Base-by-base conservation (phyloP, 495 filamentous ascomycete species). In the Umbilicaria muhlenbergii region DNA sequence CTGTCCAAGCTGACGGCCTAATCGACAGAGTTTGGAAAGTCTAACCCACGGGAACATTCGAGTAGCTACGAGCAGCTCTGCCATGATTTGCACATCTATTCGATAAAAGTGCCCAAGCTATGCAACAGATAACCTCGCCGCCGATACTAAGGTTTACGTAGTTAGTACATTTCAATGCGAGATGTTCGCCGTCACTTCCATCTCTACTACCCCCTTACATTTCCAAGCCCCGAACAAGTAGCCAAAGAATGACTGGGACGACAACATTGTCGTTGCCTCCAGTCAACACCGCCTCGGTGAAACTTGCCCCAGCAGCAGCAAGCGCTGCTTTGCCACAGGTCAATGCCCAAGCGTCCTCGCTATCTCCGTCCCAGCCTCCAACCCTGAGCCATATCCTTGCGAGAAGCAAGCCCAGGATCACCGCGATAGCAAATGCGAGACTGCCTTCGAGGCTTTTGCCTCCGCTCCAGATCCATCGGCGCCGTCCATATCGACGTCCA, bases 181-280 rank as follows among this genome's bases (percentile, higher is more conserved):
- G 5, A 28, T 28, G 24, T 28, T 28, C 24, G 24, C 24, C 24
- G 24, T 28, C 24, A 10, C 1, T 28, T 28, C 24, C 8, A 28
- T 28, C 5, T 28, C 24, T 28, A 53, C 42, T 34, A 43, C 21
- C 12, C 44, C n/a, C 48, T 64, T 68, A 91, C 44, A 92, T 59
- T 33, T 74, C 72, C 51, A 93, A 61, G 5, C 80, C 80, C 53
- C 86, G 78, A 46, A 94, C 86, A 50, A 91, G 71, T 52, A 84
- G 67, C 91, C 91, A 99, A 40, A 96, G 61, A 43, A 92, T 80
- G 34, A 96, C 74, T n/a, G 92, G 92, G 48, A 96, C 91, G 43
- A 95, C 74, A 19, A 99, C 89, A 68, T 99, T 99, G 66, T 99
- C 91, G 68, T 99, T 99, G 40, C 87, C 91, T 11, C 91, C 92